A percentile compares a stretch with the other conserved stretches of the same genome.
phyloP scores from a whole-genome alignment of 2,329 filamentous ascomycete species.

The Setomelanomma holmii region DNA sequence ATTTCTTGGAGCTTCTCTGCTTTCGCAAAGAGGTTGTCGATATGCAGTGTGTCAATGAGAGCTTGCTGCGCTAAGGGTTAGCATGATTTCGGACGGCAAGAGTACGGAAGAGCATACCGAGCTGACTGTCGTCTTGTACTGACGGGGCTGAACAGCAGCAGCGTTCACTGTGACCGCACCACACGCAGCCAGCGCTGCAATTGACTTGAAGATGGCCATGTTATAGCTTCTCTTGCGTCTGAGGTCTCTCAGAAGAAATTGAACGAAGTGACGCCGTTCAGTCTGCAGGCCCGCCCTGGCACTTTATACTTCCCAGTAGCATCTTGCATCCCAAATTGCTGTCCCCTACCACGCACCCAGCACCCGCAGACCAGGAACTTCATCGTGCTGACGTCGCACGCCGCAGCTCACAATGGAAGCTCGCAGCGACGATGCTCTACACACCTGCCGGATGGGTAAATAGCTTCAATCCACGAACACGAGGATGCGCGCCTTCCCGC shows the following conservation, averaged over 20 bases:
- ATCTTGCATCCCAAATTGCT: neutral
- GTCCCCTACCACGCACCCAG: slow-evolving; percentile 3
- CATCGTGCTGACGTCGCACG: slow-evolving; percentile 15
- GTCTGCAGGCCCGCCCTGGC: slow-evolving; percentile 2
- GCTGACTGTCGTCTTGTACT: slow-evolving; percentile 32
- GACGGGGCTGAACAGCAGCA: slow-evolving; percentile 29
- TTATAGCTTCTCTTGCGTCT: neutral
- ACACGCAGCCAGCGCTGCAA: slow-evolving; percentile 29
- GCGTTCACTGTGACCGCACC: slow-evolving; percentile 25
- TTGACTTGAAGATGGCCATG: slow-evolving; percentile 30
- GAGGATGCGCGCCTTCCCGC: slow-evolving; percentile 9
- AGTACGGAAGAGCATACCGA: slow-evolving; percentile 21
- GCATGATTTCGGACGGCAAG: neutral
- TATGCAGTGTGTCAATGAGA: slow-evolving; percentile 31
- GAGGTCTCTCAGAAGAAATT: neutral
- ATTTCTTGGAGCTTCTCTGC: slow-evolving; percentile 46
- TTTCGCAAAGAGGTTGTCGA: slow-evolving; percentile 36
- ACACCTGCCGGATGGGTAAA: slow-evolving; percentile 29
- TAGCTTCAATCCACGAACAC: slow-evolving; percentile 10
- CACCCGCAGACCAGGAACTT: slow-evolving; percentile 17
- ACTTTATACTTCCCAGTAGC: slow-evolving; percentile 19
- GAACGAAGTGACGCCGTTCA: slow-evolving; percentile 2
- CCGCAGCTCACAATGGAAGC: slow-evolving; percentile 13
- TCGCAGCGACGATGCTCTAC: slow-evolving; percentile 10
- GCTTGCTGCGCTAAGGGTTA: slow-evolving; percentile 20